Evolutionary conservation across 495 filamentous ascomycete genomes (phyloP).

Genomic region (Neurospora sp.): DNA sequence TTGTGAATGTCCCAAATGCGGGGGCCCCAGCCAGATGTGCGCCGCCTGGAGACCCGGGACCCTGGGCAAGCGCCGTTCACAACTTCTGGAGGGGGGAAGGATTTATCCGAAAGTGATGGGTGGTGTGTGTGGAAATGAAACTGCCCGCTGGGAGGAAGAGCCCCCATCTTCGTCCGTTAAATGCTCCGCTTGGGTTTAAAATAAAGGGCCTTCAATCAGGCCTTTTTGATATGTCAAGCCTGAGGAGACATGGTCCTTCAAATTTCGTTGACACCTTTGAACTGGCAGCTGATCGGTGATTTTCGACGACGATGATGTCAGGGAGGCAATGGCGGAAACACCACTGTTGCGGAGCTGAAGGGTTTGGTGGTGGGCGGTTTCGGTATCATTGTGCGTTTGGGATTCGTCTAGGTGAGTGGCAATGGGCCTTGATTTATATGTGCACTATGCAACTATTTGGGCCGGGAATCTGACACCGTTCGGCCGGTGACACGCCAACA

Average conservation of each 20-base stretch:
- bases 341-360: slow-evolving; percentile 3
- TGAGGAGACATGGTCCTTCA: not conserved
- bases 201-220: not conserved
- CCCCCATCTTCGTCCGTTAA: not conserved
- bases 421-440: not conserved
- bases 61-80: not conserved
- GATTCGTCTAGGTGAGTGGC: not conserved
- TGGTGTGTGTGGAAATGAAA: not conserved
- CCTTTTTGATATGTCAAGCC: not conserved
- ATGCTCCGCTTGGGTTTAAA: not conserved
- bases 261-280: not conserved
- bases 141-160: not conserved
- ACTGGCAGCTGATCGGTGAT: not conserved
- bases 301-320: slow-evolving; percentile 5
- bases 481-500: not conserved
- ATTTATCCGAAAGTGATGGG: not conserved
- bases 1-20: not conserved
- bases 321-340: slow-evolving; percentile 1
- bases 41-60: not conserved
- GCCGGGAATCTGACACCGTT: not conserved
- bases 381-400: not conserved
- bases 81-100: not conserved
- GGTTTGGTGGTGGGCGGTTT: not conserved
- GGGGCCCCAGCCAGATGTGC: not conserved
- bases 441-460: not conserved